phyloP scores from a whole-genome alignment of 495 filamentous ascomycete species.

The Podospora didyma region DNA sequence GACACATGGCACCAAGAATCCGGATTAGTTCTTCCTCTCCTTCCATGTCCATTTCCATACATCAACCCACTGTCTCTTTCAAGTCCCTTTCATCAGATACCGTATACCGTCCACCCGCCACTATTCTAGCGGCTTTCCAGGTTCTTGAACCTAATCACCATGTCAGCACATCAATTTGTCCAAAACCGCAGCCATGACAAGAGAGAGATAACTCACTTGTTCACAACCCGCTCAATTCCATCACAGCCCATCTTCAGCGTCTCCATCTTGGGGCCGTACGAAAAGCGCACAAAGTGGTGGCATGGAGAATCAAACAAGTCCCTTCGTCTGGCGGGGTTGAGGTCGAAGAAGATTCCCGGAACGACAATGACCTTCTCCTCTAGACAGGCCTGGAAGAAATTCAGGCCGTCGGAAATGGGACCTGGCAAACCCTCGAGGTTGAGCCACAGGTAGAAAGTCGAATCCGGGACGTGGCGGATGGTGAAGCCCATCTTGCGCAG shows the following conservation, averaged over 20 bases:
- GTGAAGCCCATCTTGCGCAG: slow-evolving; percentile 81
- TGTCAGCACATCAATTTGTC: too few species aligned
- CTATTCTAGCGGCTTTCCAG: too few species aligned
- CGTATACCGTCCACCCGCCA: too few species aligned
- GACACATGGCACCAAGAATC: too few species aligned
- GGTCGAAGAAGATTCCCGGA: slow-evolving; percentile 86
- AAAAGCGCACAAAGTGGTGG: slow-evolving; percentile 90
- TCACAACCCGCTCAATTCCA: slow-evolving; percentile 80
- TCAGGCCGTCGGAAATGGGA: slow-evolving; percentile 83
- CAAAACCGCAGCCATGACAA: too few species aligned
- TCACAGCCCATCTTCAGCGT: slow-evolving; percentile 77
- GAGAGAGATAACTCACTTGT: slow-evolving; percentile 50
- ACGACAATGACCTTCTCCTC: slow-evolving; percentile 93
- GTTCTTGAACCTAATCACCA: neutral
- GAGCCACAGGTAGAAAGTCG: slow-evolving; percentile 83
- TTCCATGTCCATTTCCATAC: too few species aligned
- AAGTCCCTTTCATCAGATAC: too few species aligned
- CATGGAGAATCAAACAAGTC: slow-evolving; percentile 94
- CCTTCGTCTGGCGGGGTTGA: slow-evolving; percentile 84
- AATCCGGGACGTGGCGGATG: slow-evolving; percentile 72
- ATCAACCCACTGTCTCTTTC: too few species aligned
- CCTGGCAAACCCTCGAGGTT: slow-evolving; percentile 59
- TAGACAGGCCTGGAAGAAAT: slow-evolving; percentile 92
- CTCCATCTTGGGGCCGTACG: slow-evolving; percentile 91
- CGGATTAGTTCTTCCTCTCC: too few species aligned